phyloP scores from a whole-genome alignment of 192 early-diverging fungal species.

The Mortierella alpina region DNA sequence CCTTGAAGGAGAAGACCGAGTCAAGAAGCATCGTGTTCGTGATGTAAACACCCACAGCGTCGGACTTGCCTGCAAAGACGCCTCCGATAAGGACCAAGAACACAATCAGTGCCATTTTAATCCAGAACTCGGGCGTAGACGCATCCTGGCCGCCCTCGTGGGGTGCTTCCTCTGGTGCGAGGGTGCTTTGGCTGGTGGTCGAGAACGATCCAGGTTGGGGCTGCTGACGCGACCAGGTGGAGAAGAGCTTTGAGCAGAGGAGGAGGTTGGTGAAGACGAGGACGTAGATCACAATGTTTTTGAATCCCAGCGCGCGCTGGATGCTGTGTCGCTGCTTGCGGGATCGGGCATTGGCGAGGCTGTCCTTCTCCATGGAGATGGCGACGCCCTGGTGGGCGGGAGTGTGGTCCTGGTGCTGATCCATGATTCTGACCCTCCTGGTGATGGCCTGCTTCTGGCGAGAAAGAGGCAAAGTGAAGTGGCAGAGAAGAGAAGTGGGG shows the following conservation, averaged over 20 bases:
- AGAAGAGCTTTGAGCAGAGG: constrained; percentile 30
- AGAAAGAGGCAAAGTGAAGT: background rate
- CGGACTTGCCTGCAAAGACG: constrained; percentile 74
- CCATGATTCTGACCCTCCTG: background rate
- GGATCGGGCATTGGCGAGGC: constrained; percentile 7
- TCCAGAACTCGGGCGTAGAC: constrained; percentile 53
- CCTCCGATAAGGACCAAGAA: constrained; percentile 84
- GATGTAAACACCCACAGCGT: too few relatives aligned
- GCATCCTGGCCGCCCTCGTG: constrained; percentile 19
- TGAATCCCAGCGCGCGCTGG: constrained; percentile 35
- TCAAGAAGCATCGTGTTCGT: background rate
- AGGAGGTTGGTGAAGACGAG: constrained; percentile 36
- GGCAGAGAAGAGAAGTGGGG: background rate
- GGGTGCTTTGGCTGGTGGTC: background rate
- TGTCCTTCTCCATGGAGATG: constrained; percentile 42
- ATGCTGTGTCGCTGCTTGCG: background rate
- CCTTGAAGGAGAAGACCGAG: too few relatives aligned
- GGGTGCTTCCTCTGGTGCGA: background rate
- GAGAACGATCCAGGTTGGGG: background rate
- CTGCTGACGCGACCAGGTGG: constrained; percentile 8
- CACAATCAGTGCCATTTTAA: constrained; percentile 61
- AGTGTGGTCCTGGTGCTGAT: background rate
- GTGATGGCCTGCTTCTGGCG: background rate
- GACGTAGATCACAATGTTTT: constrained; percentile 35
- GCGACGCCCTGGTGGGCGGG: background rate